Conservation (phyloP, 1,139 yeast species). For the Kluyveromyces sp. region DNA sequence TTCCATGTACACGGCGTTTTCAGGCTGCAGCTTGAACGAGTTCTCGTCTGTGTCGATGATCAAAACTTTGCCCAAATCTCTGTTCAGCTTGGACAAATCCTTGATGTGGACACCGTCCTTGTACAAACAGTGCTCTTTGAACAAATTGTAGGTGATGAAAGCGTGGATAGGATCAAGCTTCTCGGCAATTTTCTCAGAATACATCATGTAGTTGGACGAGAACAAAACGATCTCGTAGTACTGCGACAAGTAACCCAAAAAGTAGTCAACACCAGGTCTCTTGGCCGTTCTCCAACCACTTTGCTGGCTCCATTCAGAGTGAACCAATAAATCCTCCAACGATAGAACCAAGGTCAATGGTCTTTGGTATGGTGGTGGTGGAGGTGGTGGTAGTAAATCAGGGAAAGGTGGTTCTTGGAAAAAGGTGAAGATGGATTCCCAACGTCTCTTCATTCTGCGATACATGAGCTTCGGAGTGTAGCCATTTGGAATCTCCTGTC, state of each 20-base stretch:
- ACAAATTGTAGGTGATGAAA: constrained; percentile 76
- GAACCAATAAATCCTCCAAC: constrained; percentile 83
- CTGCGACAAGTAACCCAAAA: constrained; percentile 87
- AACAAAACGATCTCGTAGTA: constrained; percentile 93
- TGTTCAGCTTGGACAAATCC: constrained; percentile 82
- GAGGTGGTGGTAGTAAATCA: constrained; percentile 83
- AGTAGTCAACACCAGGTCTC: constrained; percentile 97
- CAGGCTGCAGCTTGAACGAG: constrained; percentile 77
- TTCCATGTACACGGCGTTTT: constrained; percentile 74
- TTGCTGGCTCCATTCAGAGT: constrained; percentile 86
- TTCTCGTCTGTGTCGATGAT: constrained; percentile 74
- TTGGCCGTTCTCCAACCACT: constrained; percentile 98
- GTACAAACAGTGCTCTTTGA: constrained; percentile 80
- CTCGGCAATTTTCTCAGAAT: constrained; percentile 75
- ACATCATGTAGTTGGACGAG: constrained; percentile 77
- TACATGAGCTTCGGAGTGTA: constrained; percentile 60
- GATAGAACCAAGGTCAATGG: constrained; percentile 86
- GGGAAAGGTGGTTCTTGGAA: constrained; percentile 94
- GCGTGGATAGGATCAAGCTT: constrained; percentile 93
- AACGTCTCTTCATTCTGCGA: constrained; percentile 62
- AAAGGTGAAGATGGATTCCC: constrained; percentile 67
- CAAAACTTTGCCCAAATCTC: constrained; percentile 78
- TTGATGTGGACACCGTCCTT: constrained; percentile 79
- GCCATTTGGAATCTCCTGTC: constrained; percentile 55
- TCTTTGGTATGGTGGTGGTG: constrained; percentile 89